Evolutionary conservation across 352 stramenopile genomes (phyloP).

Genomic region (Pseudoperonospora humuli): DNA sequence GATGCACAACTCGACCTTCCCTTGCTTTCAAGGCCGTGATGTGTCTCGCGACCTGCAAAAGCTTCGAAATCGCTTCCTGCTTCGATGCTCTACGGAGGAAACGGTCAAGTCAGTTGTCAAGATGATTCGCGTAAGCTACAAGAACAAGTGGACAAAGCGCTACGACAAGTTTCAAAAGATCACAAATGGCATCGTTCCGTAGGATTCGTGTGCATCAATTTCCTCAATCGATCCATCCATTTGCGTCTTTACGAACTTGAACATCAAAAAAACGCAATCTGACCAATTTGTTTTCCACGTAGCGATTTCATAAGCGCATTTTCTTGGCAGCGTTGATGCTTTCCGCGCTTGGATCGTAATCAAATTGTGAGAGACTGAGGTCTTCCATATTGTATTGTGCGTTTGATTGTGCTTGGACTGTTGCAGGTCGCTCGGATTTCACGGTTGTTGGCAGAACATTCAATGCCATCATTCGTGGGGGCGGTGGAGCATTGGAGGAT

Average conservation of each 20-base stretch:
- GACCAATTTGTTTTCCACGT: no score
- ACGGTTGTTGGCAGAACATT: constrained; percentile 19
- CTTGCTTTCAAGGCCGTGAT: constrained; percentile 75
- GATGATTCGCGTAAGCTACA: constrained; percentile 89
- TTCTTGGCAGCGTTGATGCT: constrained; percentile 25
- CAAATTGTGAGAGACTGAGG: constrained; percentile 78
- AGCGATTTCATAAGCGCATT: constrained; percentile 33
- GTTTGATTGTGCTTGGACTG: constrained; percentile 9
- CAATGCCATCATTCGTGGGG: constrained; percentile 29
- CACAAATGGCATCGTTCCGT: constrained; percentile 83
- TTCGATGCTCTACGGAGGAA: constrained; percentile 46
- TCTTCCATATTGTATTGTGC: constrained; percentile 70
- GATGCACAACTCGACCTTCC: constrained; percentile 77
- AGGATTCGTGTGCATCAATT: constrained; percentile 6
- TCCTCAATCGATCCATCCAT: constrained; percentile 13
- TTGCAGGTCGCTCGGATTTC: constrained; percentile 14
- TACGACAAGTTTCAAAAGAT: constrained; percentile 94
- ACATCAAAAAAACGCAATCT: neutral
- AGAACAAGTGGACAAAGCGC: constrained; percentile 88
- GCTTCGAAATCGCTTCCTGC: constrained; percentile 57
- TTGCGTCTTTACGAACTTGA: constrained; percentile 4
- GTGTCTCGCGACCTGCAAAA: constrained; percentile 83
- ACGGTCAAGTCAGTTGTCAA: constrained; percentile 73
- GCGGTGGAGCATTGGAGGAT: constrained; percentile 36
- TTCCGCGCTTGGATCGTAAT: constrained; percentile 50